Evolutionary conservation across 345 rosid genomes (phyloP), one percentile per base, ranked within the genome.

Genomic region (Populus nigra): DNA sequence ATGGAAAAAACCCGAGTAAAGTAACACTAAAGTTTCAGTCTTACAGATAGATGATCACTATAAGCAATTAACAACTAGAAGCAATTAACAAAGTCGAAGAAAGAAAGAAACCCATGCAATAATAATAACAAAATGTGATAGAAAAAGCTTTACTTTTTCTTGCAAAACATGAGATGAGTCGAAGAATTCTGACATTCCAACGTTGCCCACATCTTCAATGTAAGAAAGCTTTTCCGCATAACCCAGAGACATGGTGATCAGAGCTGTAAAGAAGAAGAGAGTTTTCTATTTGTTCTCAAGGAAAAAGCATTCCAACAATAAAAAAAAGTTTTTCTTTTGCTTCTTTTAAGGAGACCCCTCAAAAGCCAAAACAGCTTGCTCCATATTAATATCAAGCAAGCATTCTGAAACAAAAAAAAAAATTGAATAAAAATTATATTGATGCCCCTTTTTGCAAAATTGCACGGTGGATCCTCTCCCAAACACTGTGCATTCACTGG

Each of bases 221-320:
- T 76, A 92, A n/a, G 99, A 96, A 49, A 96, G 89, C 92, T 93
- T 96, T 90, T 96, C 96, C 17, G 99, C 99, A 83, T 93, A 96
- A 76, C 99, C 99, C 78, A 96, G 87, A 84, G 99, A 96, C 99
- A 96, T 96, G 80, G 74, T 71, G 65, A 76, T 29, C 39, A 63
- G 43, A 20, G 25, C 43, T 49, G 20, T 39, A 23, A 57, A 68
- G n/a, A 38, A 38, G 29, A 20, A 36, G 69, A 25, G 31, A 47
- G 15, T 4, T 69, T 50, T 65, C 31, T 33, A 25, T 66, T 68
- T 73, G 76, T 66, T 65, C 71, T 43, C 41, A 43, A 53, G 63
- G 72, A 45, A 73, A 78, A 41, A 41, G 45, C 45, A 41, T 41
- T 39, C 45, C 45, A 41, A 41, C 80, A 69, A 39, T n/a, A 23